Evolutionary conservation across 2,329 filamentous ascomycete genomes (phyloP).

Genomic region (Talaromyces rugulosus): DNA sequence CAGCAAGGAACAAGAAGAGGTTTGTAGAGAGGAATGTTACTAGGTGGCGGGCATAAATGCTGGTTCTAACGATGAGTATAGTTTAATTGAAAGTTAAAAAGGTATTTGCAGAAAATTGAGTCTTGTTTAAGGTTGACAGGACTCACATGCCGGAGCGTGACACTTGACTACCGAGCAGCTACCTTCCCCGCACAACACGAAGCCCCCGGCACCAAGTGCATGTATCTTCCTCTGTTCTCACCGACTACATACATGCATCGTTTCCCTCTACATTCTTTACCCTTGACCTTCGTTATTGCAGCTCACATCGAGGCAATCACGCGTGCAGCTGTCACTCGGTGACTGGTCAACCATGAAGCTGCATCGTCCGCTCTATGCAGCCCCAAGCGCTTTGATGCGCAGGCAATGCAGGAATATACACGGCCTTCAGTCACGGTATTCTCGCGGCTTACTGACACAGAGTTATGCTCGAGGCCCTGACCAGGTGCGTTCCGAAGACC

Average conservation of each 20-base stretch:
- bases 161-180: too few relatives aligned
- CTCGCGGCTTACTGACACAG: conserved; percentile 22
- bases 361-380: background rate
- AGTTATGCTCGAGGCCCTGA: conserved; percentile 28
- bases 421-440: background rate
- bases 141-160: background rate
- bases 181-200: too few relatives aligned
- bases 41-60: background rate
- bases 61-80: background rate
- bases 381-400: background rate
- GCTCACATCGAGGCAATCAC: background rate
- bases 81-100: background rate
- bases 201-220: too few relatives aligned
- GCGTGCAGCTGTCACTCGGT: background rate
- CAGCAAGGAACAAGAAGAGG: background rate
- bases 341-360: background rate
- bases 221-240: background rate
- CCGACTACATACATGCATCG: background rate
- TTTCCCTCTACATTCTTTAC: background rate
- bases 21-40: background rate
- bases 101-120: background rate
- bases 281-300: background rate
- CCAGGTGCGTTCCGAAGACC: conserved; percentile 19
- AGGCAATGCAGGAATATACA: background rate
- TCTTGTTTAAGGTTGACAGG: background rate